Evolutionary conservation across 129 eudicot species (phyloP).

Genomic region (Lactuca saligna): DNA sequence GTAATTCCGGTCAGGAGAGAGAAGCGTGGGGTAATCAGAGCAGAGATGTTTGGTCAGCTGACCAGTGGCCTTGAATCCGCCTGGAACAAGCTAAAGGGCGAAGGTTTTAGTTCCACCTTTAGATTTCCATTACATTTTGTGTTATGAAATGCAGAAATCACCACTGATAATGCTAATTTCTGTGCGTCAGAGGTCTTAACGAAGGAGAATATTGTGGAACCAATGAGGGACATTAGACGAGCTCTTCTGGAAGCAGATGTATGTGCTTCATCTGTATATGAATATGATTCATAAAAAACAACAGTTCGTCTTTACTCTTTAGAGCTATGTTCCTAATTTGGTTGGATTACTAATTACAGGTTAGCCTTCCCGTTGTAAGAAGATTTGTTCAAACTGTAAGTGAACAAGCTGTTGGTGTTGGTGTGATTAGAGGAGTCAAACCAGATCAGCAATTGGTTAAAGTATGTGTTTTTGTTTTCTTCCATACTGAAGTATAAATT

Average conservation of each 20-base stretch:
- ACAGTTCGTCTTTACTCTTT: too few species aligned
- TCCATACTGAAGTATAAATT: neutral
- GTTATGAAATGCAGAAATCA: neutral
- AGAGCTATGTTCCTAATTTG: conserved; percentile 1
- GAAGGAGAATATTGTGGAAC: conserved; percentile 93
- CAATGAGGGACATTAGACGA: conserved; percentile 93
- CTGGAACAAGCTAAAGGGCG: conserved; percentile 93
- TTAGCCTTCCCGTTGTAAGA: conserved; percentile 97
- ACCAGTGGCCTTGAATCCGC: conserved; percentile 90
- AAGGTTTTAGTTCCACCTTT: conserved; percentile 45
- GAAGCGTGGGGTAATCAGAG: conserved; percentile 49
- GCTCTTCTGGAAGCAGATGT: conserved; percentile 99
- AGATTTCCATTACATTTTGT: neutral
- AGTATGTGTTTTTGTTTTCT: conserved; percentile 38
- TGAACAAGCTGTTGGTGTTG: conserved; percentile 93
- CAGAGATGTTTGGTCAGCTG: conserved; percentile 97
- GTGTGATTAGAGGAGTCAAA: conserved; percentile 70
- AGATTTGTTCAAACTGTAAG: conserved; percentile 89
- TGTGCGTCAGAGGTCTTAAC: conserved; percentile 79
- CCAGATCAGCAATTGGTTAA: conserved; percentile 98
- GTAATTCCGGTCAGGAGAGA: conserved; percentile 27
- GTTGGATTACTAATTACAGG: conserved; percentile 42
- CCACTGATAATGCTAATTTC: neutral
- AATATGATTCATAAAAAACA: too few species aligned
- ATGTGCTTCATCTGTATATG: conserved; percentile 25